Evolutionary conservation across 2,329 filamentous ascomycete species (phyloP).

Genomic region (Colletotrichum scovillei): DNA sequence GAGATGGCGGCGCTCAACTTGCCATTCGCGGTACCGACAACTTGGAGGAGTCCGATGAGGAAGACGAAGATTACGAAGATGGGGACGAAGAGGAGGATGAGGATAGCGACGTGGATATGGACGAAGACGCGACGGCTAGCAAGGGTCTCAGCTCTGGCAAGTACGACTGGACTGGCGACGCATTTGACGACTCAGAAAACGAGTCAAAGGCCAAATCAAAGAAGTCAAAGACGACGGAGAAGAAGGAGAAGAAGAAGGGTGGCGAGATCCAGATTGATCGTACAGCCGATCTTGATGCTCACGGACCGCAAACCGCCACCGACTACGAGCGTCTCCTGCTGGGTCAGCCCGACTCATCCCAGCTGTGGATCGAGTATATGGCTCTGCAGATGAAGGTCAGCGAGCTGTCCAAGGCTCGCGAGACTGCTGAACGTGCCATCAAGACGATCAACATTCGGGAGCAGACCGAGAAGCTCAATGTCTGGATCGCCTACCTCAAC

Average conservation of each 20-base stretch:
- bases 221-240: constrained; percentile 42
- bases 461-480: constrained; percentile 91
- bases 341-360: constrained; percentile 91
- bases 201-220: constrained; percentile 56
- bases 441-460: constrained; percentile 92
- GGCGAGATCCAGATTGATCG: constrained; percentile 82
- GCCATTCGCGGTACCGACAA: constrained; percentile 58
- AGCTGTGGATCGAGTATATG: constrained; percentile 97
- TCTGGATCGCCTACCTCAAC: constrained; percentile 96
- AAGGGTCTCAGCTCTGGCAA: constrained; percentile 68
- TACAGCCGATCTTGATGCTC: constrained; percentile 89
- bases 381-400: constrained; percentile 96
- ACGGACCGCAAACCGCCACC: constrained; percentile 88
- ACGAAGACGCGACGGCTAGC: constrained; percentile 43
- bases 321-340: constrained; percentile 96
- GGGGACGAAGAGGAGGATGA: constrained; percentile 53
- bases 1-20: constrained; percentile 55
- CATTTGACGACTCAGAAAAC: constrained; percentile 69
- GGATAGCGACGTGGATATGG: constrained; percentile 57
- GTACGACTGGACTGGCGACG: constrained; percentile 88
- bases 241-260: constrained; percentile 74
- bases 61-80: constrained; percentile 54
- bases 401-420: constrained; percentile 87
- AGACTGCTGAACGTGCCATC: constrained; percentile 90
- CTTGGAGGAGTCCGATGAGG: constrained; percentile 43